These are phyloP conservation scores for Alternaria postmessia DNA, from an alignment of 2,329 filamentous ascomycete species.

Conservation along the genomic window DNA sequence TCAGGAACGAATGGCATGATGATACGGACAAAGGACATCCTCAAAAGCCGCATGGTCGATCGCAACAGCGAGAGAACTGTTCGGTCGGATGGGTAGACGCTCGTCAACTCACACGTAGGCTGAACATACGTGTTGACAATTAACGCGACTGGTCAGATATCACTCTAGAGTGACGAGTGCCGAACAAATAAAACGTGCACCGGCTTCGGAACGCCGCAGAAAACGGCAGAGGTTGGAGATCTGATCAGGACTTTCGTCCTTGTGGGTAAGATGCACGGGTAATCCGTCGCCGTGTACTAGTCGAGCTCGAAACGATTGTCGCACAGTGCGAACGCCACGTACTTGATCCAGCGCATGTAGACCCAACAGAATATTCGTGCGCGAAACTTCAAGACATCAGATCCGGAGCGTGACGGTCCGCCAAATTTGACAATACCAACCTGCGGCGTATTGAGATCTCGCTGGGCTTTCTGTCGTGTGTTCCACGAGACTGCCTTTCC, in stretches of 20 bases:
- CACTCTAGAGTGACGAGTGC: slow-evolving; percentile 56
- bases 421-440: slow-evolving; percentile 40
- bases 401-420: slow-evolving; percentile 51
- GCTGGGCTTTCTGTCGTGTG: slow-evolving; percentile 53
- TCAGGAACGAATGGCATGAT: slow-evolving; percentile 65
- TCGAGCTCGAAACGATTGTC: slow-evolving; percentile 16
- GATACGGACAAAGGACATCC: slow-evolving; percentile 93
- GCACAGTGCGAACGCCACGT: slow-evolving; percentile 34
- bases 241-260: slow-evolving; percentile 46
- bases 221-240: slow-evolving; percentile 55
- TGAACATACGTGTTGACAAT: slow-evolving; percentile 66
- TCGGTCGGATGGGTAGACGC: slow-evolving; percentile 59
- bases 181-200: slow-evolving; percentile 58
- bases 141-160: slow-evolving; percentile 72
- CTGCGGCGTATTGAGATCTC: slow-evolving; percentile 58
- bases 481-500: slow-evolving; percentile 55
- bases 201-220: slow-evolving; percentile 54
- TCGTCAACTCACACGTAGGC: slow-evolving; percentile 63
- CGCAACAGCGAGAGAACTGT: slow-evolving; percentile 30
- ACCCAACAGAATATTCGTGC: slow-evolving; percentile 10
- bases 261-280: slow-evolving; percentile 61
- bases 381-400: slow-evolving; percentile 29
- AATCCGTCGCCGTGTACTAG: slow-evolving; percentile 45
- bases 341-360: slow-evolving; percentile 37
- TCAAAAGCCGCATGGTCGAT: slow-evolving; percentile 80